Evolutionary conservation across 306 rosid genomes (phyloP), one percentile per base, ranked within the genome.

Genomic region (Acacia acuminata): DNA sequence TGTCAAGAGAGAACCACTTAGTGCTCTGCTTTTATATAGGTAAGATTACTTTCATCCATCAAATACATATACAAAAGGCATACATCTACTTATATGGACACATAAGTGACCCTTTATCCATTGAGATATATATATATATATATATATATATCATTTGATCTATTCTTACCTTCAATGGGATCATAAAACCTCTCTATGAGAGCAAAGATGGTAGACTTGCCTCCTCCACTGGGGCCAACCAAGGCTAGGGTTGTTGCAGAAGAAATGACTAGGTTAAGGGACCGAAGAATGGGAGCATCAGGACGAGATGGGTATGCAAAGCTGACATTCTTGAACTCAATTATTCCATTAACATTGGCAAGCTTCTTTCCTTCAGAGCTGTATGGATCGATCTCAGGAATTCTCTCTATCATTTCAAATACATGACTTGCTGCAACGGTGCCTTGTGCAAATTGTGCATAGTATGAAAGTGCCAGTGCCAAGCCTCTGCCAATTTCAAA

Each of bases 211-310:
- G 98, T 93, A 74, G 98, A 92, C 81, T 95, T 93, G 66, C 98
- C 98, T 68, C 98, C 98, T n/a, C 98, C 98, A 77, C 98, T 95
- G 5, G 90, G 80, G 61, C 98, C 98, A 78, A 93, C 98, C 81
- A 95, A 79, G 58, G 97, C 98, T 20, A 90, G 50, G 32, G 97
- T 84, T 88, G 84, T 93, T 61, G 95, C 85, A 84, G 97, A 82
- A 75, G 91, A 94, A 81, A 95, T 75, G 2, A 93, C 90, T 79
- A 93, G 88, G 40, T 84, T 89, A 68, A 95, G 82, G 73, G 95
- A 88, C 25, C 40, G 71, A 69, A 95, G 90, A 80, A 95, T 81
- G 32, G 71, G 83, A 68, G 94, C 81, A 74, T 88, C 87, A 2
- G 91, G 97, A 25, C 94, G 98, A 71, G 98, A 88, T 3, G 98